These are phyloP conservation scores for Tulasnella sp. DNA, from an alignment of 768 basidiomycete genomes.

Conservation along the genomic window DNA sequence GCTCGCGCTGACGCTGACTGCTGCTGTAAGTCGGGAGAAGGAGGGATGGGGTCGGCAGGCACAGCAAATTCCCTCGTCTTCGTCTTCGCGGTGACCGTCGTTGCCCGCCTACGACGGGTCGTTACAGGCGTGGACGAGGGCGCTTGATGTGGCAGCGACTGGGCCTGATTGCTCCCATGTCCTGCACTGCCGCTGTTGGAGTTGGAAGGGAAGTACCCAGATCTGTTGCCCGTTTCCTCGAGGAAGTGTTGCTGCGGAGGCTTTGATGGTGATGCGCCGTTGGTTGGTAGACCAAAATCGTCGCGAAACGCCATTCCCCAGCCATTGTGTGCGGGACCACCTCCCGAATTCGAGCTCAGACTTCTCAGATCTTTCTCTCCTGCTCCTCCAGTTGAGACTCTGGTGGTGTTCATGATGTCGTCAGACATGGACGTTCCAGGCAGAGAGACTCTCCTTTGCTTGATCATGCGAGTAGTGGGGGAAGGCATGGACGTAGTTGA, in stretches of 20 bases:
- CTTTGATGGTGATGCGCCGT: not conserved
- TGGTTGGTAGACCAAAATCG: not conserved
- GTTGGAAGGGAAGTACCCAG: too few relatives aligned
- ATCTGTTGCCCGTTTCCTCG: too few relatives aligned
- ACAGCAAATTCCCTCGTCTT: not conserved
- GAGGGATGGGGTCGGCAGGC: not conserved
- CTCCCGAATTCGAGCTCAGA: not conserved
- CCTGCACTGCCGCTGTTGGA: too few relatives aligned
- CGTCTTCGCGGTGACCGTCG: conserved; percentile 3
- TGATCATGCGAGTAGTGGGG: conserved; percentile 6
- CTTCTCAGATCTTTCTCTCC: conserved; percentile 1
- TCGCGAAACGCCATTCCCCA: too few relatives aligned
- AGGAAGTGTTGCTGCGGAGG: too few relatives aligned
- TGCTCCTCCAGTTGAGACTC: not conserved
- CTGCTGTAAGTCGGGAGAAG: not conserved
- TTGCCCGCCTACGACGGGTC: not conserved
- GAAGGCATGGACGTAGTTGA: conserved; percentile 4
- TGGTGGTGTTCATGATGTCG: not conserved
- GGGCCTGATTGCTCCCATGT: not conserved
- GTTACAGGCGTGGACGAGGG: not conserved
- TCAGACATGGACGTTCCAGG: conserved; percentile 2
- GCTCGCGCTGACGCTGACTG: not conserved
- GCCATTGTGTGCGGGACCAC: too few relatives aligned
- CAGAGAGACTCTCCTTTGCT: conserved; percentile 16
- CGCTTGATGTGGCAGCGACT: not conserved